Evolutionary conservation across 495 filamentous ascomycete species (phyloP), one percentile per base, ranked within the genome.

Genomic region (Penicillium nucicola): DNA sequence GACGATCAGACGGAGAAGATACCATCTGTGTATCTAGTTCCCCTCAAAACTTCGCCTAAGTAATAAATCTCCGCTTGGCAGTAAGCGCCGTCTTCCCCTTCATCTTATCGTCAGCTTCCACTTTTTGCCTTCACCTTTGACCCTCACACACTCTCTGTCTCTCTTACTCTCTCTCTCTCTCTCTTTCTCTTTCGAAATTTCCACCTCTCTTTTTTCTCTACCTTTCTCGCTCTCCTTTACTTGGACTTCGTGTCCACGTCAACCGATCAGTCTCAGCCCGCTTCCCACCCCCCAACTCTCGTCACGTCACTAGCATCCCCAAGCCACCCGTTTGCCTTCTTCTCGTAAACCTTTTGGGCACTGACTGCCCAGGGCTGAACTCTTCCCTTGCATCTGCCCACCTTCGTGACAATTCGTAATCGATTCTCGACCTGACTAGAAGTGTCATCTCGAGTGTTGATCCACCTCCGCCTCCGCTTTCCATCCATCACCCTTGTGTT

Each of bases 231-330:
- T 31, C 47, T 53, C 45, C 11, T 38, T 47, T 41, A 42, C 30
- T 23, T 45, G 33, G 45, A 39, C 42, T 38, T 50, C 35, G 17
- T 22, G 28, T 35, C 32, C 37, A 30, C 42, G n/a, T 34, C 34
- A 41, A 48, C 31, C 20, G 15, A 46, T 45, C 38, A 44, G 42
- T 47, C 48, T 58, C 52, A 59, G 42, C 61, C 55, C 52, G 59
- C 58, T 53, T 56, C 45, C 55, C 52, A 40, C 35, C 57, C 47
- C 42, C 51, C 48, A 38, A 28, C 30, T 23, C 42, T 23, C 42
- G 50, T 52, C 58, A 64, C 52, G 42, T 56, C 53, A 52, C 52
- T 58, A 35, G 51, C 45, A 56, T 53, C 42, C 33, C 57, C 36
- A 60, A 60, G 59, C 56, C 53, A 22, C 34, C 57, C 47, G 34